Base-by-base conservation (phyloP, 2,329 filamentous ascomycete species). In the Sporothrix dimorphospora region DNA sequence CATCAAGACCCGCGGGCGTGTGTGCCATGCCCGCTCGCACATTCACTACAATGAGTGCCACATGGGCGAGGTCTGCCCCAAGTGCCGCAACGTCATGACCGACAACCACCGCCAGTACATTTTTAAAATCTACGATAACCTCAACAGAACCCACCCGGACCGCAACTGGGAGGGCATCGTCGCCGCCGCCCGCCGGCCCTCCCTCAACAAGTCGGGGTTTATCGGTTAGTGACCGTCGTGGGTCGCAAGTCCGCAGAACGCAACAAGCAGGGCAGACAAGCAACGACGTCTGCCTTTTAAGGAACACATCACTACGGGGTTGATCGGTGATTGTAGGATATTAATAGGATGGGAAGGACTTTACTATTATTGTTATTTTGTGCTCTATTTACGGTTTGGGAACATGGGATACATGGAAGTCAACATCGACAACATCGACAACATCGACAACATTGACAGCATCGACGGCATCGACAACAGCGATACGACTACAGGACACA, bases 91-190 rank as follows among this genome's bases (percentile, higher is more conserved):
- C 70, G 27, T 57, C 24, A 71, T 55, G 24, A 27, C 51, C 24
- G 38, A 67, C 24, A 38, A 59, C 34, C 49, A 71, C 34, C 61
- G 63, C 63, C 19, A 38, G 5, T 59, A 51, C 63, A 40, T 66
- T 7, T 24, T 30, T 5, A 38, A 47, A 21, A 45, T 67, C 49
- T 57, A 66, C 16, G n/a, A 42, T 34, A 30, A 67, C 47, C 59
- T 67, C 21, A 66, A 66, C 47, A 66, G 47, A 49, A 49, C 21
- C 24, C 49, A 71, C 59, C 59, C 70, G n/a, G 59, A 67, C 12
- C 70, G 70, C 38, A 57, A 71, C 70, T 71, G 70, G 70, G 61
- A 71, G n/a, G 21, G n/a, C 38, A 21, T 71, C 34, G 16, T 61
- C 30, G n/a, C 38, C 11, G 34, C 27, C 34, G 70, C 21, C 16